Base-by-base conservation (phyloP, 495 filamentous ascomycete species). In the Neurospora sp. region DNA sequence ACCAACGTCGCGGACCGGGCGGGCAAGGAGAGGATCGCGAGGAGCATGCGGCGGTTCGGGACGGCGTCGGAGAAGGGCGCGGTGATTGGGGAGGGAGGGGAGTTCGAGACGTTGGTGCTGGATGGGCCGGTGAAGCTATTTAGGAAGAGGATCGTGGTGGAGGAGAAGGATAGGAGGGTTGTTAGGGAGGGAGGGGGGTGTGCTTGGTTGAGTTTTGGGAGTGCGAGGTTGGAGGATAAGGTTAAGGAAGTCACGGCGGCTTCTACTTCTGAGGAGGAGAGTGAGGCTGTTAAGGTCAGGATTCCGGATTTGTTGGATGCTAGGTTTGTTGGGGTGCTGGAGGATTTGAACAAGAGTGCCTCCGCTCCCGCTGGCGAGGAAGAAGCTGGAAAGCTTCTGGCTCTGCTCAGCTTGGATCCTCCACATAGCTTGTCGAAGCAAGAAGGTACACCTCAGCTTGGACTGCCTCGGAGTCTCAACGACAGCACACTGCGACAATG, bases 71-170 rank as follows among this genome's bases (percentile, higher is more conserved):
- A 82, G 68, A 85, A 80, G 59, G 93, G 92, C 0, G 91, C 92
- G 12, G 87, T 95, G 22, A 80, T 98, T 27, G 96, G 96, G 0
- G 96, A 98, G 78, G 96, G 96, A 3, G 96, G 96, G 4, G 96
- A 99, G 85, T 99, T 95, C 83, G 96, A 99, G 86, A 98, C 93
- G 27, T 81, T 99, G 31, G 93, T 94, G 42, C 75, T 98, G 39
- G 89, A 93, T 81, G 96, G 94, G 39, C 95, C 94, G 3, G 72
- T 76, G 2, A 82, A 83, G 72, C 76, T 97, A 74, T 97, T 93
- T 84, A 90, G 89, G 81, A 84, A 85, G 72, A 86, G 85, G 71
- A 91, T 99, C 73, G 85, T 87, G 70, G 83, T 98, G 35, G 84
- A 81, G 2, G 85, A 87, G 12, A 76, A 77, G 22, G 83, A 87